Base-by-base conservation (phyloP, 495 filamentous ascomycete genomes). In the Penicillium roqueforti region DNA sequence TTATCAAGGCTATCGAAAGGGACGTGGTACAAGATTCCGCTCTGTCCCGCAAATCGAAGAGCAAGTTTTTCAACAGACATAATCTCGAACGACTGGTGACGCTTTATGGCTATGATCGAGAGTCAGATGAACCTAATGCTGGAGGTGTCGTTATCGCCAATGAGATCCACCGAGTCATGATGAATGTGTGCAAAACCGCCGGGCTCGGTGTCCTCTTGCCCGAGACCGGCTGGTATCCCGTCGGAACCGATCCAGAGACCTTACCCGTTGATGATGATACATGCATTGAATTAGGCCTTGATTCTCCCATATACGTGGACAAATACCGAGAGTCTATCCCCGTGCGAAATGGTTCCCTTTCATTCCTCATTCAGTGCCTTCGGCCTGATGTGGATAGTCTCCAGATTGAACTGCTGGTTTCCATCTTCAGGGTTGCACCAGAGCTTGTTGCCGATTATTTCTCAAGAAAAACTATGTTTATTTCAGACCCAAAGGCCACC, bases 391-490 rank as follows among this genome's bases (percentile, higher is more conserved):
- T 87, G 38, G 89, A 84, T 68, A 79, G 76, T 51, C 78, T 88
- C 31, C 91, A 99, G 66, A 85, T 85, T 54, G 87, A 96, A 58
- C 74, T 99, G 4, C 68, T 95, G 1, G 72, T 91, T 2, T 76
- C 81, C 6, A 89, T 96, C 32, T 95, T 97, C 68, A 80, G 80
- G 61, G 79, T 81, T 14, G 86, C 86, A 2, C 92, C 93, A 6
- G 92, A 96, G 66, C 72, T 97, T 18, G 81, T 96, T 5, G 84
- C 90, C 10, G 81, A 87, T 58, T 97, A 91, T 66, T 97, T 96
- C 59, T 76, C 81, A 45, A 83, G 80, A 63, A 90, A 87, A 66
- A 85, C 83, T 38, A 80, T 83, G 60, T 95, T 97, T 67, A 79
- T 83, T 4, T 88, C 95, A 45, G 95, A 97, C 23, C 92, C 93